These are phyloP conservation scores for Neonectria hederae DNA, from an alignment of 2,329 filamentous ascomycete species.

Conservation along the genomic window DNA sequence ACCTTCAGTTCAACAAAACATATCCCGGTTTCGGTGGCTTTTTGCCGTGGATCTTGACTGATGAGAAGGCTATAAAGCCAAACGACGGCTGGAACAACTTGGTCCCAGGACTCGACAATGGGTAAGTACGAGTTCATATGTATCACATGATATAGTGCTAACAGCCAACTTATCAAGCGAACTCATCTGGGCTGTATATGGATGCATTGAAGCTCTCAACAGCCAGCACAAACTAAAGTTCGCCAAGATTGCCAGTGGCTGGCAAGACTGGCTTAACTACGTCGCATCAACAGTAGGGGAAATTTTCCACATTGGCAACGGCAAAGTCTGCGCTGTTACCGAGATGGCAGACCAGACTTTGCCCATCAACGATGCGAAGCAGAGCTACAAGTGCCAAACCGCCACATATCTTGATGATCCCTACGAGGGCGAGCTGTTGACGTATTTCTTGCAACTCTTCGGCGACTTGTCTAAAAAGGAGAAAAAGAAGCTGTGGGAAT, in stretches of 20 bases:
- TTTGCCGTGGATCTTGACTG: constrained; percentile 51
- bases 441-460: constrained; percentile 53
- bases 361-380: constrained; percentile 39
- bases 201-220: constrained; percentile 50
- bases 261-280: constrained; percentile 54
- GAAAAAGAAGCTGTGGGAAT: constrained; percentile 49
- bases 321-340: constrained; percentile 52
- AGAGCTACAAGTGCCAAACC: constrained; percentile 50
- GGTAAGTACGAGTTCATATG: constrained; percentile 33
- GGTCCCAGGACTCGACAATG: constrained; percentile 53
- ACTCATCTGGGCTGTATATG: constrained; percentile 55
- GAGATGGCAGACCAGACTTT: constrained; percentile 48
- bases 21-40: constrained; percentile 54
- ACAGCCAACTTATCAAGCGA: constrained; percentile 40
- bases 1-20: constrained; percentile 52
- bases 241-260: constrained; percentile 45
- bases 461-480: constrained; percentile 45
- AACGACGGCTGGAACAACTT: constrained; percentile 51
- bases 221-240: constrained; percentile 35
- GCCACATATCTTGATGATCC: constrained; percentile 50
- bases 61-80: constrained; percentile 44
- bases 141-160: accelerated
- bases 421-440: constrained; percentile 55
- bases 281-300: constrained; percentile 48
- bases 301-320: constrained; percentile 51